phyloP scores from a whole-genome alignment of 257 asterid genomes.

The Solanum sejunctum region DNA sequence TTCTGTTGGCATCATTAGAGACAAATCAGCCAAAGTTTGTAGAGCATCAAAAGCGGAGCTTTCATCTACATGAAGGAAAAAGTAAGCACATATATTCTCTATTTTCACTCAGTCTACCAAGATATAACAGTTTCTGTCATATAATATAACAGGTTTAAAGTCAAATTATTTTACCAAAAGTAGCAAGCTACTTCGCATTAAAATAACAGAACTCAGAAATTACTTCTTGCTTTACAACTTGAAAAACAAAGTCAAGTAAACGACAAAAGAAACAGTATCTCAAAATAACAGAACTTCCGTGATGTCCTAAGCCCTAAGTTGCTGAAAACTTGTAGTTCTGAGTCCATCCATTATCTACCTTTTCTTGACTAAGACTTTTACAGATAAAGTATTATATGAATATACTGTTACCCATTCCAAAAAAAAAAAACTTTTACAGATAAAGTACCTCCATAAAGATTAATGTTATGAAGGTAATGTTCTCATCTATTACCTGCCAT shows the following conservation, averaged over 20 bases:
- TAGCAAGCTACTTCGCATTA: neutral
- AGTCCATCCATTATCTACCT: neutral
- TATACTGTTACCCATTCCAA: no score
- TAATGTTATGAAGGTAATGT: neutral
- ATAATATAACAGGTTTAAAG: neutral
- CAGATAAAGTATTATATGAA: neutral
- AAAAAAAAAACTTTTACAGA: neutral
- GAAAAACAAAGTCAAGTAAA: neutral
- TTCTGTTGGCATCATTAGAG: conserved; percentile 58
- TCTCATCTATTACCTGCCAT: neutral
- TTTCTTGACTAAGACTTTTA: neutral
- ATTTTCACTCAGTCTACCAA: neutral
- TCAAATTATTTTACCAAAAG: neutral
- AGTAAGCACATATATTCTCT: neutral
- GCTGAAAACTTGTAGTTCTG: neutral
- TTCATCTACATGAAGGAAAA: conserved; percentile 47
- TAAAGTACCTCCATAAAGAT: neutral
- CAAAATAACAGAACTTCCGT: neutral
- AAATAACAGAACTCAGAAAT: neutral
- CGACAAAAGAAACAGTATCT: neutral
- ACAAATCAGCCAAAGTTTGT: conserved; percentile 79
- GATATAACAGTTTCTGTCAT: neutral
- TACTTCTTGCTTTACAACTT: neutral
- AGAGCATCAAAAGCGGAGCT: conserved; percentile 63
- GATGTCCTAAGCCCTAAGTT: neutral